Evolutionary conservation across 176 grass and related monocot species (phyloP), one percentile per base, ranked within the genome.

Genomic region (Avena atlantica): DNA sequence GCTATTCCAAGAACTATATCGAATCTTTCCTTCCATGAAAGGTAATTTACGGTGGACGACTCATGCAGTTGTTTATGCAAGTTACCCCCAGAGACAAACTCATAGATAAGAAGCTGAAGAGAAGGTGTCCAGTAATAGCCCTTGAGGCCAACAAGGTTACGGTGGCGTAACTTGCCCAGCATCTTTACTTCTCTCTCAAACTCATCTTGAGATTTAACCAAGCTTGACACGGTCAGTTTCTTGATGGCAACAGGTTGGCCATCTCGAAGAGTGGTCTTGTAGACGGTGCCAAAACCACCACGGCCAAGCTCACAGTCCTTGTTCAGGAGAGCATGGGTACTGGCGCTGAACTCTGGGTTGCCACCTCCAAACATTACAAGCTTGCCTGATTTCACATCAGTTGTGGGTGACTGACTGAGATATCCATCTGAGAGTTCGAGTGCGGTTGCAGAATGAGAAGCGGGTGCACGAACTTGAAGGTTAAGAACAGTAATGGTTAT

Each of bases 91-190:
- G 92, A 86, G 25, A 99, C 86, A 81, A 93, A 99, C 86, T 99
- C 97, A 4, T 99, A 97, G 81, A 99, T 97, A 69, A 99, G 93
- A 60, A 99, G 94, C 81, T 99, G 97, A 71, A 99, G 88, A 2
- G 97, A 99, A 47, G 97, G 78, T 19, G 97, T 99, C 97, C 97
- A 99, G 63, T 97, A 99, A 89, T 94, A 99, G 19, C 97, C 97
- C 87, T 92, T 89, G 52, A 99, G 88, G 3, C 78, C 83, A 71
- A 99, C 86, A 63, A 99, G 87, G 93, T 97, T 97, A 60, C 87
- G 89, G 76, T 99, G 97, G 49, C 83, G 91, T 64, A 99, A 56
- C 78, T 99, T 99, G 21, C 94, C 92, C 48, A 99, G 83, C 88
- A 90, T 92, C 81, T 93, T 97, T 21, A 99, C 94, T 84, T 99